A percentile compares a stretch with the other conserved stretches of the same genome.
phyloP scores from a whole-genome alignment of 805 yeast genomes.

The Starmerella ratchasimensis region DNA sequence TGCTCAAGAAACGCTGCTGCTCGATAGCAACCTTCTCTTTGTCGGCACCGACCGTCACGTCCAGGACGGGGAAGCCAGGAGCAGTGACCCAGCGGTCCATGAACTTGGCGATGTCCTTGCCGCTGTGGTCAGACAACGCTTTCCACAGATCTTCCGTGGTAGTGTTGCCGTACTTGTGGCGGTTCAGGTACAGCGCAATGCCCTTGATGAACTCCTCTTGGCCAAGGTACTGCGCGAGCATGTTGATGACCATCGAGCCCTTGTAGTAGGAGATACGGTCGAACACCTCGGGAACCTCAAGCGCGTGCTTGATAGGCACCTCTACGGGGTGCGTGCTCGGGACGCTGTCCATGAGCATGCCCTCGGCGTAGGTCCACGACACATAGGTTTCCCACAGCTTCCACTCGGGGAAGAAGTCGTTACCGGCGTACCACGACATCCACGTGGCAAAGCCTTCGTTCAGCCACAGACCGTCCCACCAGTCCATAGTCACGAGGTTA shows the following conservation, averaged over 20 bases:
- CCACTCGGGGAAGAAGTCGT: constrained; percentile 67
- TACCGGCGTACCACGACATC: constrained; percentile 61
- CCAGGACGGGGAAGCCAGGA: constrained; percentile 59
- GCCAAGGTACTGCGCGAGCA: constrained; percentile 62
- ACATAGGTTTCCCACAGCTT: constrained; percentile 67
- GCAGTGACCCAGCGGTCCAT: constrained; percentile 62
- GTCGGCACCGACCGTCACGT: constrained; percentile 31
- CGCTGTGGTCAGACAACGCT: constrained; percentile 48
- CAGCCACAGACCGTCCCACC: constrained; percentile 90
- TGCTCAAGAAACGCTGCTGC: constrained; percentile 49
- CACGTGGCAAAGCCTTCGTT: constrained; percentile 87
- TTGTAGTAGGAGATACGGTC: constrained; percentile 71
- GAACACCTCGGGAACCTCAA: constrained; percentile 68
- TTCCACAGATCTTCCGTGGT: constrained; percentile 62
- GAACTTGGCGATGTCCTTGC: constrained; percentile 42
- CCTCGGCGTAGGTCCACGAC: constrained; percentile 59
- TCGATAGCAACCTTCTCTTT: constrained; percentile 25
- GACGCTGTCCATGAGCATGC: constrained; percentile 60
- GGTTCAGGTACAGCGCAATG: constrained; percentile 52
- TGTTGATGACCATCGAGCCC: constrained; percentile 65
- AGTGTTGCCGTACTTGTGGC: constrained; percentile 55
- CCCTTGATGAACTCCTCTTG: constrained; percentile 57
- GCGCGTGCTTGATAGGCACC: constrained; percentile 65
- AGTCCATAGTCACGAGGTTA: constrained; percentile 75
- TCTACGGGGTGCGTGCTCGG: constrained; percentile 66